phyloP scores from a whole-genome alignment of 371 early-diverging fungal genomes.

The Mycotypha africana region DNA sequence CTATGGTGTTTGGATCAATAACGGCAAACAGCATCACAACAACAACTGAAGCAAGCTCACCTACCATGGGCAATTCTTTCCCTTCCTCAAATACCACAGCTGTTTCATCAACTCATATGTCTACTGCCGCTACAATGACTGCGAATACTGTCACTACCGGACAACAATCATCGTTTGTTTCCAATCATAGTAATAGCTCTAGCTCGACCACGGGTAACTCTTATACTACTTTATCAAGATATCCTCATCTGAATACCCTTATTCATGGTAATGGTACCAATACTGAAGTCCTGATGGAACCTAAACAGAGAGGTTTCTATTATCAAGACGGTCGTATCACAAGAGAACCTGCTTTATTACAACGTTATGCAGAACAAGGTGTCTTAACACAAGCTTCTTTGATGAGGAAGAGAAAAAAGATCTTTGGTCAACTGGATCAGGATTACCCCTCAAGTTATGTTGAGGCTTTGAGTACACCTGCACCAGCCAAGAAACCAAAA shows the following conservation, averaged over 20 bases:
- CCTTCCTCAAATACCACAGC: no score
- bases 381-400: conserved; percentile 39
- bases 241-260: conserved; percentile 12
- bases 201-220: no score
- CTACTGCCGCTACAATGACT: no score
- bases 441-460: no score
- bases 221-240: no score
- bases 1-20: no score
- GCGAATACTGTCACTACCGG: no score
- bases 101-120: neutral
- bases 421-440: conserved; percentile 19
- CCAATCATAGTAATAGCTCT: no score
- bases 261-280: conserved; percentile 2
- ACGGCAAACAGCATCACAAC: no score
- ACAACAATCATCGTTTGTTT: no score
- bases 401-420: conserved; percentile 37
- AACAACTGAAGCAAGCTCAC: no score
- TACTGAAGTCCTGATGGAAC: conserved; percentile 31
- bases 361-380: conserved; percentile 43
- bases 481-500: conserved; percentile 36
- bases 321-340: conserved; percentile 40
- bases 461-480: conserved; percentile 17
- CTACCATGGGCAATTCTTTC: no score
- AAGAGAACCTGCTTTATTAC: conserved; percentile 33
- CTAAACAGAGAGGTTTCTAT: conserved; percentile 42